Evolutionary conservation across 768 basidiomycete genomes (phyloP).

Genomic region (Phlegmacium glaucopus): DNA sequence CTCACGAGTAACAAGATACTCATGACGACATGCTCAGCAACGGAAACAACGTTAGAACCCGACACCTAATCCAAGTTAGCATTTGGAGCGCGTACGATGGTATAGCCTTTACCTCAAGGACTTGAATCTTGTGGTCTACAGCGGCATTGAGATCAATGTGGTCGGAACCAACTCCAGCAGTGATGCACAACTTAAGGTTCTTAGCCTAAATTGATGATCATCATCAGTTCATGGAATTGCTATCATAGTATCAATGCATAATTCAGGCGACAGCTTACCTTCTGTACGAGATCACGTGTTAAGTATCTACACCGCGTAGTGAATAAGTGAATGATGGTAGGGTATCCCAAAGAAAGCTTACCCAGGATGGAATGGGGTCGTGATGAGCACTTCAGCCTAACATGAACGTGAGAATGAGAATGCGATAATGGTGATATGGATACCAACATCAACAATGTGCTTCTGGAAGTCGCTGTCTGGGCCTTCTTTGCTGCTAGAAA

Average conservation of each 20-base stretch:
- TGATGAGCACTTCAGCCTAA: slow-evolving; percentile 77
- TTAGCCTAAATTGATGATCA: slow-evolving; percentile 51
- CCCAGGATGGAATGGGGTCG: slow-evolving; percentile 85
- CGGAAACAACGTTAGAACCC: slow-evolving; percentile 87
- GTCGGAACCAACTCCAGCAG: slow-evolving; percentile 89
- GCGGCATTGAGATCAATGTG: slow-evolving; percentile 89
- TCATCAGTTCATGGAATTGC: background rate
- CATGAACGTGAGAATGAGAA: slow-evolving; percentile 9
- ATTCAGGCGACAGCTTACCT: slow-evolving; percentile 33
- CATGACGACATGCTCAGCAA: slow-evolving; percentile 91
- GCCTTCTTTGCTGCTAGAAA: slow-evolving; percentile 82
- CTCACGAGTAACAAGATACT: slow-evolving; percentile 87
- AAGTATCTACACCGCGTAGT: slow-evolving; percentile 44
- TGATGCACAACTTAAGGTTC: slow-evolving; percentile 87
- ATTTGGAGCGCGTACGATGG: slow-evolving; percentile 1
- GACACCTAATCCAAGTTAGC: slow-evolving; percentile 49
- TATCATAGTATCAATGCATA: background rate
- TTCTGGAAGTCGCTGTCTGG: slow-evolving; percentile 79
- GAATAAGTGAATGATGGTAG: background rate
- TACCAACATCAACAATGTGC: slow-evolving; percentile 71
- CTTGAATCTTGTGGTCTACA: slow-evolving; percentile 75
- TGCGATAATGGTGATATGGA: background rate
- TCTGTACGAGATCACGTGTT: slow-evolving; percentile 66
- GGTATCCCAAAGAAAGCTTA: slow-evolving; percentile 14
- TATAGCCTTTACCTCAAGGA: slow-evolving; percentile 50